Conservation (phyloP, 345 rosid genomes). For the Lepidium aucheri region DNA sequence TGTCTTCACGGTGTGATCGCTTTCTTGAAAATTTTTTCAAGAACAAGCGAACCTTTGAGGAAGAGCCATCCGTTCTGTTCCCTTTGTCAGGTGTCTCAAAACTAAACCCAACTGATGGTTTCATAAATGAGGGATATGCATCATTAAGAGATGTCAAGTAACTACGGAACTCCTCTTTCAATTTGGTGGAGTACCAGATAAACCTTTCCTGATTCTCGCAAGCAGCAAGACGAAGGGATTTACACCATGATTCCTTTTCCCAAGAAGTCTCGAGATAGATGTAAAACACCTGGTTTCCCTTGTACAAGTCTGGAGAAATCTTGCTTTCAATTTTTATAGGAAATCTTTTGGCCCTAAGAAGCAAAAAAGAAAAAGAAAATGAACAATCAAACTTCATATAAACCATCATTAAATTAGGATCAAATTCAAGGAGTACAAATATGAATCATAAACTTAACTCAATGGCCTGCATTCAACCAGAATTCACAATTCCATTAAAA, state of each 20-base stretch:
- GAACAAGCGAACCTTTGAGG: constrained; percentile 65
- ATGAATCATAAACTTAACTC: neutral
- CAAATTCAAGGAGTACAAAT: neutral
- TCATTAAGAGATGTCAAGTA: constrained; percentile 53
- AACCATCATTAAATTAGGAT: neutral
- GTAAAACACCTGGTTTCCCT: constrained; percentile 53
- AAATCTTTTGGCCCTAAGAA: constrained; percentile 74
- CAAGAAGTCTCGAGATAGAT: constrained; percentile 88
- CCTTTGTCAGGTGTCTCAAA: constrained; percentile 50
- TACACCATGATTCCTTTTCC: constrained; percentile 99
- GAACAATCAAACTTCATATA: neutral
- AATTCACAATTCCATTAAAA: neutral
- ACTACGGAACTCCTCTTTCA: constrained; percentile 48
- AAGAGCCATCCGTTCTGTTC: constrained; percentile 45
- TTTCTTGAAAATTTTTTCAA: constrained; percentile 51
- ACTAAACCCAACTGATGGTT: constrained; percentile 39
- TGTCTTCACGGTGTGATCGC: constrained; percentile 47
- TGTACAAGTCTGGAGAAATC: constrained; percentile 47
- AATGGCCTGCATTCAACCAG: constrained; percentile 3
- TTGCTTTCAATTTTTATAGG: constrained; percentile 80
- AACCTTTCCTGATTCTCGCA: constrained; percentile 52
- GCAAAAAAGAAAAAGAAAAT: neutral
- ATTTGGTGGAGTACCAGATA: constrained; percentile 46
- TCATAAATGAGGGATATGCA: constrained; percentile 70
- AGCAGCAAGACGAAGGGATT: constrained; percentile 82